These are phyloP conservation scores for Emmonsia crescens DNA, from an alignment of 2,329 filamentous ascomycete species.

Conservation along the genomic window DNA sequence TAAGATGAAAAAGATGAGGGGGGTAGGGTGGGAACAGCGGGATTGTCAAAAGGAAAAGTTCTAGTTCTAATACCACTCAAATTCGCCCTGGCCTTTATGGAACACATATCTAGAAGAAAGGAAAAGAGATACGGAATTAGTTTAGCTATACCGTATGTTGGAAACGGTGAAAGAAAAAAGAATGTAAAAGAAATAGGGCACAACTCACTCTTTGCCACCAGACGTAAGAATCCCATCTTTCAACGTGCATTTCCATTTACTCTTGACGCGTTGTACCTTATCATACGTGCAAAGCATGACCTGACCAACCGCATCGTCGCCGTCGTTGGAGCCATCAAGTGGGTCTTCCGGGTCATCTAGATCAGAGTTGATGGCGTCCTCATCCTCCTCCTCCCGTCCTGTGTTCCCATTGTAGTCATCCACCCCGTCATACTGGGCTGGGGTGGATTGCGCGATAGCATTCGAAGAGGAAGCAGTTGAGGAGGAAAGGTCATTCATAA, in stretches of 20 bases:
- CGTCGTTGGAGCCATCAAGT: conserved; percentile 70
- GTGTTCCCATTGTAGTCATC: conserved; percentile 35
- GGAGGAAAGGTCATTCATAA: conserved; percentile 4
- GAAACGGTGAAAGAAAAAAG: conserved; percentile 17
- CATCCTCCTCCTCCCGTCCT: conserved; percentile 58
- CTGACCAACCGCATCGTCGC: conserved; percentile 71
- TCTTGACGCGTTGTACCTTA: conserved; percentile 98
- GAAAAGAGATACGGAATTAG: neutral
- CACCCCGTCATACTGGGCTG: conserved; percentile 47
- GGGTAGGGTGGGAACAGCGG: neutral
- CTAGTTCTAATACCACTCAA: conserved; percentile 63
- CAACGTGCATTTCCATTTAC: conserved; percentile 98
- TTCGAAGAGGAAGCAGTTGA: conserved; percentile 11
- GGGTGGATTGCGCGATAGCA: conserved; percentile 9
- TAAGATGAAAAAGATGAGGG: neutral
- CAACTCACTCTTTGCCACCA: conserved; percentile 73
- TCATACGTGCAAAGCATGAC: conserved; percentile 99
- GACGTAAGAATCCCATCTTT: conserved; percentile 94
- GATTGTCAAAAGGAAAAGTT: neutral
- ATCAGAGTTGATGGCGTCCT: conserved; percentile 97
- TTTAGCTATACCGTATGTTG: neutral
- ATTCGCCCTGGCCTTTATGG: conserved; percentile 93
- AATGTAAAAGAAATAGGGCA: neutral
- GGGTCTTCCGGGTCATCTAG: conserved; percentile 90
- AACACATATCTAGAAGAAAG: conserved; percentile 62